Evolutionary conservation across 2,329 filamentous ascomycete species (phyloP).

Genomic region (Diplodia corticola): DNA sequence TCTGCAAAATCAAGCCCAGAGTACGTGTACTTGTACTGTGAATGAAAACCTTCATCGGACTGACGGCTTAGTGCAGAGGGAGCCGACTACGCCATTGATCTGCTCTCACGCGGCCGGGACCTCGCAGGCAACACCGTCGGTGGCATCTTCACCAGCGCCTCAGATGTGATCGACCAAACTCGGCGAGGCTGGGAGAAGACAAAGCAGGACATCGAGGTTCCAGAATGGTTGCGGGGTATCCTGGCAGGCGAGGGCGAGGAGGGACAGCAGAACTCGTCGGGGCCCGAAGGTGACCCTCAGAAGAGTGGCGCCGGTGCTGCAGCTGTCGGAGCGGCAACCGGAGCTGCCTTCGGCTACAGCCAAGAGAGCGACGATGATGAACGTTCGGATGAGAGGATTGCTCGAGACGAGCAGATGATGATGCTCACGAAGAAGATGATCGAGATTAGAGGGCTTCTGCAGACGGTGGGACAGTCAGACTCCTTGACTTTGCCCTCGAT

Average conservation of each 20-base stretch:
- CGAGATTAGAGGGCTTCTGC: constrained; percentile 89
- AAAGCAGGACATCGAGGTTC: constrained; percentile 72
- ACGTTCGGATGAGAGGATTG: constrained; percentile 63
- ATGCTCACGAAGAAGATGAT: constrained; percentile 99
- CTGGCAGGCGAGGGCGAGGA: constrained; percentile 49
- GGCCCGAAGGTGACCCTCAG: constrained; percentile 51
- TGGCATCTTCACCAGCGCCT: constrained; percentile 69
- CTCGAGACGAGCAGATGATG: constrained; percentile 99
- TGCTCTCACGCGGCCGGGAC: constrained; percentile 72
- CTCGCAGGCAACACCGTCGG: constrained; percentile 68
- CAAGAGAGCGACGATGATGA: constrained; percentile 66
- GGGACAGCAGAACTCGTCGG: constrained; percentile 38
- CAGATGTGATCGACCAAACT: constrained; percentile 76
- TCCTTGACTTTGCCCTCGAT: constrained; percentile 90
- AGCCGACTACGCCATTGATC: constrained; percentile 73
- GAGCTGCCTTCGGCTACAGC: constrained; percentile 77
- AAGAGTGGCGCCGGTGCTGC: constrained; percentile 54
- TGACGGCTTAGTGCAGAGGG: constrained; percentile 59
- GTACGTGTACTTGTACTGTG: background rate
- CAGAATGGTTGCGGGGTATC: constrained; percentile 76
- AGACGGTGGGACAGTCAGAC: constrained; percentile 88
- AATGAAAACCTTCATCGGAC: constrained; percentile 28
- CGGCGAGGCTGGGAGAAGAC: constrained; percentile 79
- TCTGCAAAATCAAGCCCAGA: constrained; percentile 84
- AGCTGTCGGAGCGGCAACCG: constrained; percentile 69